Evolutionary conservation across 2,329 filamentous ascomycete species (phyloP), one percentile per base, ranked within the genome.

Genomic region (Scedosporium minutisporum): DNA sequence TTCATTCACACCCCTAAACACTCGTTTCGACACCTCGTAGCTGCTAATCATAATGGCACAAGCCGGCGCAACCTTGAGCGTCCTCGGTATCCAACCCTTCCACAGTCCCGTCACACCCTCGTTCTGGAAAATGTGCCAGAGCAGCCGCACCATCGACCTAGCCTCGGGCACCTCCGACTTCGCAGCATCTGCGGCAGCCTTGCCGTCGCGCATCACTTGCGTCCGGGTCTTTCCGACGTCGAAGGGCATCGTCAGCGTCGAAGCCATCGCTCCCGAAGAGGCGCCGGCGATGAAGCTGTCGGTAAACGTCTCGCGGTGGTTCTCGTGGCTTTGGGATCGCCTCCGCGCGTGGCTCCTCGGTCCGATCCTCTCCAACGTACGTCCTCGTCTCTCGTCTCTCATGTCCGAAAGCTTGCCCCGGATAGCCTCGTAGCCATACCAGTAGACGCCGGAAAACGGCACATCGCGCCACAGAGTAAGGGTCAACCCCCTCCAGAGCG

Each of bases 41-140:
- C 89, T 96, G 72, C 91, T 96, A 72, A 99, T 97, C 95, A 99
- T 99, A 72, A 99, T 97, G 29, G 95, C 95, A 75, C 95, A 99
- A 0, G 93, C 91, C 1, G 95, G 95, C 1, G 95, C 93, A 4
- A 99, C 93, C 73, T 97, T 97, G 65, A 97, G 79, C 67, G 91
- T 96, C 46, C 95, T 82, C 0, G 95, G 92, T 25, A 91, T 88
- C 91, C 93, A 97, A 53, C 95, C 95, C 68, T 82, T 90, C 84
- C 96, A 97, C 4, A 99, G 77, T 0, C 95, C 95, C 1, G 83
- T 72, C 16, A 86, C 72, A 1, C 95, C 95, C 75, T 97, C 93
- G 62, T 89, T 89, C 68, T 85, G 83, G 78, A 93, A 96, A 60
- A 99, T 97, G 69, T 96, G 91, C 80, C 85, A 87, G n/a, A 99